Evolutionary conservation across 306 rosid genomes (phyloP).

Genomic region (Castanospermum australe): DNA sequence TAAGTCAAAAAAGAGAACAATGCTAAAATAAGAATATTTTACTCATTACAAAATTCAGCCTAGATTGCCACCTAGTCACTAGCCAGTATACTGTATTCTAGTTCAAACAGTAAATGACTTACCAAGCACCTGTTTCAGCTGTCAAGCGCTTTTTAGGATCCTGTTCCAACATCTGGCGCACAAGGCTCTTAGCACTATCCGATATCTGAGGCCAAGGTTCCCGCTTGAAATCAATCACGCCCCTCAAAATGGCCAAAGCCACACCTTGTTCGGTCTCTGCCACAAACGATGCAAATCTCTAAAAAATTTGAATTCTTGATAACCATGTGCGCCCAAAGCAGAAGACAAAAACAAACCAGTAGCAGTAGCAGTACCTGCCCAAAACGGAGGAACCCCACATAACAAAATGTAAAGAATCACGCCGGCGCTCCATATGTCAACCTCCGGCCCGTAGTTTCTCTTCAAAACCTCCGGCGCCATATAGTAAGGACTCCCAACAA

Average conservation of each 20-base stretch:
- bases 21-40: neutral
- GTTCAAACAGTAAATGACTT: slow-evolving; percentile 34
- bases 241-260: slow-evolving; percentile 87
- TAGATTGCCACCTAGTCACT: slow-evolving; percentile 4
- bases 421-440: slow-evolving; percentile 86
- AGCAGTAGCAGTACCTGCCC: slow-evolving; percentile 57
- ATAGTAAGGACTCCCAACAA: slow-evolving; percentile 80
- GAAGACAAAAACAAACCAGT: neutral
- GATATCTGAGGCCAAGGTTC: slow-evolving; percentile 99
- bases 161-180: slow-evolving; percentile 75
- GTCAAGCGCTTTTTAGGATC: slow-evolving; percentile 83
- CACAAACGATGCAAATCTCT: slow-evolving; percentile 23
- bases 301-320: neutral
- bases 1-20: neutral
- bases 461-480: slow-evolving; percentile 90
- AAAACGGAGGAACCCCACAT: slow-evolving; percentile 85
- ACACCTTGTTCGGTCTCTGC: slow-evolving; percentile 93
- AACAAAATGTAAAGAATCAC: slow-evolving; percentile 77
- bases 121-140: slow-evolving; percentile 93
- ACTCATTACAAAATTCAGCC: neutral
- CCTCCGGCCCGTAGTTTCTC: slow-evolving; percentile 74
- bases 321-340: neutral
- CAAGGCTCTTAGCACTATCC: slow-evolving; percentile 87
- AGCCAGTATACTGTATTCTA: neutral
- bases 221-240: slow-evolving; percentile 85